Evolutionary conservation across 202 grass and related monocot species (phyloP), one percentile per base, ranked within the genome.

Genomic region (Brachypodium distachyon): DNA sequence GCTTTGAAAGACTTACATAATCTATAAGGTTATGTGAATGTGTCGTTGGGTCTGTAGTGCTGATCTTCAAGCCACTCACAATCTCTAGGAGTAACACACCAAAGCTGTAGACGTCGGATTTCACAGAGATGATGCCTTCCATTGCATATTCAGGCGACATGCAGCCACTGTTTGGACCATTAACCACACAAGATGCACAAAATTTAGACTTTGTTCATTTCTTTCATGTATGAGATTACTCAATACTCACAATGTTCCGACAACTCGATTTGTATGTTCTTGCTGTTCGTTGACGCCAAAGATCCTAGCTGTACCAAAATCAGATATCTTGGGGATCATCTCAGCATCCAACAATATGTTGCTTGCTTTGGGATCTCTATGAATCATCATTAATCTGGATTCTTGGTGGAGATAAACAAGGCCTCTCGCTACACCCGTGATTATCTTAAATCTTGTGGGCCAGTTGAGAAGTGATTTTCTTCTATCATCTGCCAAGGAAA

Each of bases 241-340:
- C 46, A 85, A 77, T 73, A 89, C 82, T 83, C 61, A 86, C 88
- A 72, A 86, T 19, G 83, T 90, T 77, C 88, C 83, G 9, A 86
- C 41, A 12, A 90, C 64, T 66, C 49, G 77, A 13, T 47, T 66
- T 12, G 88, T 86, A 56, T 49, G 83, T 23, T 71, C 53, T 77
- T 83, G 43, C 18, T 76, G 29, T 47, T 67, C 47, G 1, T 77
- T 54, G 52, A 44, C 49, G 29, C 65, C 47, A 66, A 86, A 90
- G 46, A 52, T 83, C 47, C 70, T 83, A 36, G 88, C 88, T 25
- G 77, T 72, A 34, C 80, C 88, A 40, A 90, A 90, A 67, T 90
- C 88, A 42, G 80, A 83, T 59, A 90, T 86, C 48, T 90, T 90
- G 12, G 88, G 75, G 5, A 9, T 76, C 83, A 83, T 86, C 10